Conservation (phyloP, 768 basidiomycete genomes). For the Termitomyces heimii region DNA sequence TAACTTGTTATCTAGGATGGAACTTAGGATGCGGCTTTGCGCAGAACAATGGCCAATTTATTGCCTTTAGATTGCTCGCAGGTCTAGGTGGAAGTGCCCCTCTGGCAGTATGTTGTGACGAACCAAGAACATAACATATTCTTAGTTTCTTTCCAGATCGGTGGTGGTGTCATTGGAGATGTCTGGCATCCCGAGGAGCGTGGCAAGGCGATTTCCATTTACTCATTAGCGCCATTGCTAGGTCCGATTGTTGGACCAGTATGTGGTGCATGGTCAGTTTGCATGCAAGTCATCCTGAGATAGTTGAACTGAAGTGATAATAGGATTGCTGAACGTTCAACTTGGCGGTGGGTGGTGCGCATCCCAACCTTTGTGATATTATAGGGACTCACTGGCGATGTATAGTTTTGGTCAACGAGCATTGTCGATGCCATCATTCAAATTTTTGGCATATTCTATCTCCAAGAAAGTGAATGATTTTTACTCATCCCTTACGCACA, state of each 20-base stretch:
- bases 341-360: slow-evolving; percentile 70
- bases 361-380: neutral
- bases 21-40: slow-evolving; percentile 63
- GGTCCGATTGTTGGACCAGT: slow-evolving; percentile 63
- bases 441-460: slow-evolving; percentile 44
- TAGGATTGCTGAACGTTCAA: slow-evolving; percentile 53
- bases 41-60: slow-evolving; percentile 47
- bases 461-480: slow-evolving; percentile 54
- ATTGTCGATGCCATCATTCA: slow-evolving; percentile 54
- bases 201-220: slow-evolving; percentile 58
- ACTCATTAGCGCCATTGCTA: slow-evolving; percentile 58
- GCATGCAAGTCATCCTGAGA: neutral
- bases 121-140: slow-evolving; percentile 23
- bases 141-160: slow-evolving; percentile 27
- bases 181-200: slow-evolving; percentile 57
- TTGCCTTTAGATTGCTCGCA: slow-evolving; percentile 63
- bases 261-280: slow-evolving; percentile 49
- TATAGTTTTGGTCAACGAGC: slow-evolving; percentile 61
- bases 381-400: neutral
- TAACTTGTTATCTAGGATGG: slow-evolving; percentile 38
- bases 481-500: neutral
- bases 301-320: neutral
- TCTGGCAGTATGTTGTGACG: slow-evolving; percentile 43
- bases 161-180: slow-evolving; percentile 63
- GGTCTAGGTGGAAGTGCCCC: slow-evolving; percentile 74